Conservation (phyloP, 805 yeast species). For the Kluyveromyces nonfermentans region DNA sequence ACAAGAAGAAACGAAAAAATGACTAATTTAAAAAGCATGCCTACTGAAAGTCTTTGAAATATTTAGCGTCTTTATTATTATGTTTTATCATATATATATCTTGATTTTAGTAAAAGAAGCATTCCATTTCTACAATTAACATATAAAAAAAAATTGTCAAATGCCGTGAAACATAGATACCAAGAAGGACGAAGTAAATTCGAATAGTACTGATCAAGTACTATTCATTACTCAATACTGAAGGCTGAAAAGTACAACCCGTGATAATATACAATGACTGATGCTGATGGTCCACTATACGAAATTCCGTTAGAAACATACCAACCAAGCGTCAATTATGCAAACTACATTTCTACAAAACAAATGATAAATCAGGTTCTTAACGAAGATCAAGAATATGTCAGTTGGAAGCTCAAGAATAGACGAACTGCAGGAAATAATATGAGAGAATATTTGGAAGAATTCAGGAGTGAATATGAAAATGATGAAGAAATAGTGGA, state of each 20-base stretch:
- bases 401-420: slow-evolving; percentile 24
- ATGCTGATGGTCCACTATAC: slow-evolving; percentile 27
- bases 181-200: too few relatives aligned
- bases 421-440: slow-evolving; percentile 25
- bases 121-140: too few relatives aligned
- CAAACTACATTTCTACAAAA: slow-evolving; percentile 23
- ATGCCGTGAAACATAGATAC: too few relatives aligned
- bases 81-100: too few relatives aligned
- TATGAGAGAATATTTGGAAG: slow-evolving; percentile 11
- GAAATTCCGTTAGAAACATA: slow-evolving; percentile 22
- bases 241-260: background rate
- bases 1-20: background rate
- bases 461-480: slow-evolving; percentile 1
- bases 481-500: background rate
- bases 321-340: slow-evolving; percentile 20
- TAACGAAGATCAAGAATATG: slow-evolving; percentile 29
- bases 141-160: too few relatives aligned
- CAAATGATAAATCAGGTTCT: slow-evolving; percentile 27
- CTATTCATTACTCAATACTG: background rate
- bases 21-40: too few relatives aligned
- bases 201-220: background rate
- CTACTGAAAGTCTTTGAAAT: too few relatives aligned
- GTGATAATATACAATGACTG: slow-evolving; percentile 10
- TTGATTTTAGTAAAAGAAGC: too few relatives aligned
- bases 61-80: too few relatives aligned